Base-by-base conservation (phyloP, 495 filamentous ascomycete species). In the Podospora sp. region DNA sequence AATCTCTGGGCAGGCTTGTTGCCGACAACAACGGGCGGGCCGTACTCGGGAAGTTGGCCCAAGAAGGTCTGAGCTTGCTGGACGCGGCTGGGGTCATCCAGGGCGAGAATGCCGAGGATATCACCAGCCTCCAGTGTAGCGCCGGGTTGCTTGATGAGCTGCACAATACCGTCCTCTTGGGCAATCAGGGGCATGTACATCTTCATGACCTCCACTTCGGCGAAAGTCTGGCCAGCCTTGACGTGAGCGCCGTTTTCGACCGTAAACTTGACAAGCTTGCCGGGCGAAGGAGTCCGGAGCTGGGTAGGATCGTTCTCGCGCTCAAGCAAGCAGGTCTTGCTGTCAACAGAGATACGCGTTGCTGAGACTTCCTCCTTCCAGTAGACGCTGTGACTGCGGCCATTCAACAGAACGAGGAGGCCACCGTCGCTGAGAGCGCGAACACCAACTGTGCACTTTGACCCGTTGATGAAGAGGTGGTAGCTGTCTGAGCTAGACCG, bases 121-220 rank as follows among this genome's bases (percentile, higher is more conserved):
- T 99, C 95, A 75, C 95, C 95, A 73, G 95, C 95, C 79, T 97
- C 93, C 35, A 99, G 90, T n/a, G 93, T 95, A 21, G 95, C 92
- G 72, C 95, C 95, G 62, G 96, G 96, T 81, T 98, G 95, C 87
- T 99, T 99, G 84, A 99, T 97, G 73, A 98, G 85, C 81, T 97
- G 94, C 55, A 99, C 96, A 63, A 94, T 89, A 80, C 95, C 95
- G 70, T 97, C 96, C 78, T 99, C 95, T 78, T 94, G 90, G n/a
- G 95, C 90, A 63, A 99, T 85, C 62, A 99, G 85, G 72, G 95
- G 95, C 95, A 99, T 99, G 83, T 97, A 98, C 95, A 99, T 99
- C 85, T 99, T 99, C 95, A 99, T 99, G 78, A 99, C 96, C 78
- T 99, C 95, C 62, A 99, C 95, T 75, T 99, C 95, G 62, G 95